These are phyloP conservation scores for Quillaja saponaria DNA, from an alignment of 306 rosid genomes.

Conservation along the genomic window DNA sequence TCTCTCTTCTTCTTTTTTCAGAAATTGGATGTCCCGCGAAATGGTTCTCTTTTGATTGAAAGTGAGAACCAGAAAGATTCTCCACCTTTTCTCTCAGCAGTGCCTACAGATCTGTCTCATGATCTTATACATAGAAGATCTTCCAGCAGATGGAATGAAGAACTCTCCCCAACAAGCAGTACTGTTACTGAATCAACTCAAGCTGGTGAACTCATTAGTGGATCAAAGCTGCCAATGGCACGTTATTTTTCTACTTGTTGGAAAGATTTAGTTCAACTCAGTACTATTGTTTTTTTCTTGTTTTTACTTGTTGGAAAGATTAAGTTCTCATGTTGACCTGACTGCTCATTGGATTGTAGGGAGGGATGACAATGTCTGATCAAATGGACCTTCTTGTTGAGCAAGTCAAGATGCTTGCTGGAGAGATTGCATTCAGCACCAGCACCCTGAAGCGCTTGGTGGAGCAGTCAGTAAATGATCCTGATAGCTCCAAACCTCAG, in stretches of 20 bases:
- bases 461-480: conserved; percentile 83
- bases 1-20: conserved; percentile 24
- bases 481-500: conserved; percentile 77
- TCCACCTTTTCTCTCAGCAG: conserved; percentile 35
- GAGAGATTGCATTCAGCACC: conserved; percentile 92
- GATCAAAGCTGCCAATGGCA: conserved; percentile 53
- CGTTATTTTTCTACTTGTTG: conserved; percentile 4
- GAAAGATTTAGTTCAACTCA: conserved; percentile 9
- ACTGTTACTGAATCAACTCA: conserved; percentile 77
- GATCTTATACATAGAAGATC: conserved; percentile 80
- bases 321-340: conserved; percentile 19
- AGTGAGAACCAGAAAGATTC: conserved; percentile 71
- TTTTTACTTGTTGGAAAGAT: neutral
- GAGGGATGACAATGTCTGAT: conserved; percentile 85
- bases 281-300: neutral
- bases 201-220: conserved; percentile 78
- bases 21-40: conserved; percentile 60
- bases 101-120: conserved; percentile 49
- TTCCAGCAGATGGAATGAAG: conserved; percentile 83
- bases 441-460: conserved; percentile 94
- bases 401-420: conserved; percentile 99
- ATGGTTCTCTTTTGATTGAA: conserved; percentile 57
- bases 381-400: conserved; percentile 95
- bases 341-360: conserved; percentile 50
- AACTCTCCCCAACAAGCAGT: conserved; percentile 74